Percentiles rank a stretch among this genome's conserved stretches.
Evolutionary conservation across 768 basidiomycete species (phyloP).

Genomic region (Tricholoma saponaceum): DNA sequence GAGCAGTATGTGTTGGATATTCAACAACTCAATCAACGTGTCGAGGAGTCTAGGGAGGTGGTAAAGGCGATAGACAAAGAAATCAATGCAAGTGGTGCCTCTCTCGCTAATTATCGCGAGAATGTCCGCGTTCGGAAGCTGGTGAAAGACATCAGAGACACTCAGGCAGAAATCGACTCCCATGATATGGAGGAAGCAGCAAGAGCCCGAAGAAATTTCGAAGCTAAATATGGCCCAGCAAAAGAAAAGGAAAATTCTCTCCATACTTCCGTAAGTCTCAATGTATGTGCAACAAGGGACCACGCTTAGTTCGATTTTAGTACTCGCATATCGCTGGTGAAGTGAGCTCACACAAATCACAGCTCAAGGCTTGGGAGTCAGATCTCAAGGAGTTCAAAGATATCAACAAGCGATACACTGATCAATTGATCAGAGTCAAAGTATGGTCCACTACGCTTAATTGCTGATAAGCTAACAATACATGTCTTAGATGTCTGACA

Average conservation of each 20-base stretch:
- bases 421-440: slow-evolving; percentile 94
- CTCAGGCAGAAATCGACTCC: slow-evolving; percentile 66
- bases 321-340: slow-evolving; percentile 83
- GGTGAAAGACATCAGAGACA: slow-evolving; percentile 57
- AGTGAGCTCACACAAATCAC: slow-evolving; percentile 65
- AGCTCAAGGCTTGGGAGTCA: slow-evolving; percentile 57
- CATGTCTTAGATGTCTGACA: slow-evolving; percentile 79
- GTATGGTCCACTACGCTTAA: slow-evolving; percentile 32
- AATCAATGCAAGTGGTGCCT: slow-evolving; percentile 71
- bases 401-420: slow-evolving; percentile 79
- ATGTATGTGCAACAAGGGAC: background rate
- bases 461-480: background rate
- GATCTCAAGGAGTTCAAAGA: slow-evolving; percentile 87
- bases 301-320: slow-evolving; percentile 32
- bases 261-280: slow-evolving; percentile 54
- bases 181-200: slow-evolving; percentile 85
- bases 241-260: slow-evolving; percentile 71
- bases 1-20: slow-evolving; percentile 37
- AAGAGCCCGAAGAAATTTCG: slow-evolving; percentile 79
- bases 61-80: slow-evolving; percentile 70
- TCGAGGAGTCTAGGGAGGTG: slow-evolving; percentile 34
- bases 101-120: slow-evolving; percentile 68
- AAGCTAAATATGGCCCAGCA: slow-evolving; percentile 69
- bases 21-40: slow-evolving; percentile 28
- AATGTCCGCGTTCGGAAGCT: slow-evolving; percentile 78